These are phyloP conservation scores for Alternaria arbusti DNA, from an alignment of 2,329 filamentous ascomycete genomes.

Conservation along the genomic window DNA sequence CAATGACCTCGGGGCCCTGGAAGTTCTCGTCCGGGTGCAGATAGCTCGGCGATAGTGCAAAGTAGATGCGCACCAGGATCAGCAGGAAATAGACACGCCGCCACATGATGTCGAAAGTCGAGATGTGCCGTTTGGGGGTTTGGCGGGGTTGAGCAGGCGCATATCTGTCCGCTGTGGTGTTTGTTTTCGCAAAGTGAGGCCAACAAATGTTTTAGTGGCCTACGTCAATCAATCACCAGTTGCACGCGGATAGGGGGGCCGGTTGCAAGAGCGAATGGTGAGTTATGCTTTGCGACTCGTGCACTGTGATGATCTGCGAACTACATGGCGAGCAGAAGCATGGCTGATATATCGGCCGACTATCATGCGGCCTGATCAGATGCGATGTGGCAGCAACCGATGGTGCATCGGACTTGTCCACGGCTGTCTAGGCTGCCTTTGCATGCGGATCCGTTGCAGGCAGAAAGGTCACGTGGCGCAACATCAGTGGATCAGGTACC, in stretches of 20 bases:
- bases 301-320: slow-evolving; percentile 1
- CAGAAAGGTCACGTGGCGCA: slow-evolving; percentile 2
- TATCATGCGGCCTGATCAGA: slow-evolving; percentile 32
- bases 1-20: slow-evolving; percentile 95
- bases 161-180: slow-evolving; percentile 34
- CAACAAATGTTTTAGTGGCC: slow-evolving; percentile 30
- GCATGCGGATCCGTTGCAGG: slow-evolving; percentile 6
- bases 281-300: slow-evolving; percentile 13
- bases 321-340: slow-evolving; percentile 23
- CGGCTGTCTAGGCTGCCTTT: slow-evolving; percentile 18
- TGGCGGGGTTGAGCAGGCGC: slow-evolving; percentile 32
- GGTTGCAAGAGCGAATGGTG: slow-evolving; percentile 5
- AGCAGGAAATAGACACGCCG: slow-evolving; percentile 86
- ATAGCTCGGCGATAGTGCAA: slow-evolving; percentile 93
- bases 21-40: slow-evolving; percentile 99
- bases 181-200: slow-evolving; percentile 21
- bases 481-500: slow-evolving; percentile 2
- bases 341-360: slow-evolving; percentile 8
- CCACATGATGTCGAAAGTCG: slow-evolving; percentile 71
- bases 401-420: slow-evolving; percentile 11
- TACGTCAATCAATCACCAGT: slow-evolving; percentile 32
- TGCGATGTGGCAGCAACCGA: slow-evolving; percentile 17
- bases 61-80: slow-evolving; percentile 86
- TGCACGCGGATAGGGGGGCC: slow-evolving; percentile 32
- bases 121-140: slow-evolving; percentile 19